A percentile compares a stretch with the other conserved stretches of the same genome.
Evolutionary conservation across 225 moss, liverwort and hornwort genomes (phyloP).

Genomic region (Lunularia cruciata): DNA sequence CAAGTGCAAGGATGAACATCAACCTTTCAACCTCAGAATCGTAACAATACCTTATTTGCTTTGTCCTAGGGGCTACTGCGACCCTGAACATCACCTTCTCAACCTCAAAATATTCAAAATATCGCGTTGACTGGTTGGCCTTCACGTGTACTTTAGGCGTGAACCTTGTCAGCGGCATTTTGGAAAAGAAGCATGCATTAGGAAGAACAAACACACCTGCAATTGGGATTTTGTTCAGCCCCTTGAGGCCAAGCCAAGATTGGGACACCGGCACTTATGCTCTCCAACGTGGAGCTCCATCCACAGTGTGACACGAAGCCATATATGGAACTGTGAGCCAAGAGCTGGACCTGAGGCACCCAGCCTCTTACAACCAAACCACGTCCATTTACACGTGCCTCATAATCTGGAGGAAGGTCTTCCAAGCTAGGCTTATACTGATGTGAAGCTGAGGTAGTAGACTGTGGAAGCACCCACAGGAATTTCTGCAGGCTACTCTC

Average conservation of each 20-base stretch:
- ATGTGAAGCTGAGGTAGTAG: not conserved
- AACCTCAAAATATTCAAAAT: too few species aligned
- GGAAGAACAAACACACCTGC: not conserved
- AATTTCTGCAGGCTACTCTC: conserved; percentile 49
- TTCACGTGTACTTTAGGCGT: too few species aligned
- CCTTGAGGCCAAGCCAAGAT: conserved; percentile 8
- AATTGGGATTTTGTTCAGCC: conserved; percentile 4
- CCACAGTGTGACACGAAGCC: conserved; percentile 24
- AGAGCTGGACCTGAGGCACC: conserved; percentile 5
- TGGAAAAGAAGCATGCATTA: not conserved
- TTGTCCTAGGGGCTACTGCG: too few species aligned
- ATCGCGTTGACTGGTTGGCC: too few species aligned
- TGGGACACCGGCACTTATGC: conserved; percentile 9
- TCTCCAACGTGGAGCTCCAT: conserved; percentile 9
- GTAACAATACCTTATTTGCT: too few species aligned
- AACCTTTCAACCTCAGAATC: too few species aligned
- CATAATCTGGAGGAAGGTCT: conserved; percentile 12
- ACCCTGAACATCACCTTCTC: too few species aligned
- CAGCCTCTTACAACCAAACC: not conserved
- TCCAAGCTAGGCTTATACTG: not conserved
- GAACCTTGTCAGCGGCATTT: too few species aligned
- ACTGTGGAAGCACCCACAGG: conserved; percentile 35
- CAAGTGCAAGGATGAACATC: too few species aligned
- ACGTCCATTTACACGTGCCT: not conserved
- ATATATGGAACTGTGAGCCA: conserved; percentile 1